Evolutionary conservation across 192 early-diverging fungal species (phyloP), one percentile per base, ranked within the genome.

Genomic region (Linnemannia elongata): DNA sequence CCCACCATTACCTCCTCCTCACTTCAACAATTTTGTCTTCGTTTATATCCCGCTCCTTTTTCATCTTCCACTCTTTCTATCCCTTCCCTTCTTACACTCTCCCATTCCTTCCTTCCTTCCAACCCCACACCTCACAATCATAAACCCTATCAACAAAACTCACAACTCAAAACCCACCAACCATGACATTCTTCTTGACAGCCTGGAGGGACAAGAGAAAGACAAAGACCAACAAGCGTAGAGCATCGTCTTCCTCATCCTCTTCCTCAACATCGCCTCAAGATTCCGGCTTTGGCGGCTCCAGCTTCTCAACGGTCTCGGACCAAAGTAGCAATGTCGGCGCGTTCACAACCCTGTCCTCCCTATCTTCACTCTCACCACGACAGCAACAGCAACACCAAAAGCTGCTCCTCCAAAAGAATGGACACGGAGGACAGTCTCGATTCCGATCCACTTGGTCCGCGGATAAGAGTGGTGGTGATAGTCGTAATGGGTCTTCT

Each of bases 281-380:
- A n/a, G 80, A 82, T 30, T 82, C 80, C 30, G 80, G 66, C 5
- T 82, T 75, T 27, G 74, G 74, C 24, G 70, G 75, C 41, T 70
- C 74, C 13, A 71, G 55, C 30, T 47, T 75, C 47, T 81, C 57
- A 0, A 79, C 77, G 71, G 52, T 38, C 57, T 80, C 72, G 10
- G 39, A 60, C 38, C 42, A 36, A 20, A 71, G 60, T 38, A 30
- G 66, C 18, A n/a, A 2, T 12, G 7, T 82, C 75, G 45, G 30
- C 69, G n/a, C 74, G 17, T 57, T 77, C 75, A 33, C 68, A 22
- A 54, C 68, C 6, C 30, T 77, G 17, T 69, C 76, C 39, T 57
- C 42, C 17, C 39, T 78, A 22, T 49, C 57, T 9, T 44, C 42
- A 12, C 72, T 45, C 17, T 45, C 39, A 10, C 72, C 45, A 12